Base-by-base conservation (phyloP, 495 filamentous ascomycete species). In the Penicillium coprophilum region DNA sequence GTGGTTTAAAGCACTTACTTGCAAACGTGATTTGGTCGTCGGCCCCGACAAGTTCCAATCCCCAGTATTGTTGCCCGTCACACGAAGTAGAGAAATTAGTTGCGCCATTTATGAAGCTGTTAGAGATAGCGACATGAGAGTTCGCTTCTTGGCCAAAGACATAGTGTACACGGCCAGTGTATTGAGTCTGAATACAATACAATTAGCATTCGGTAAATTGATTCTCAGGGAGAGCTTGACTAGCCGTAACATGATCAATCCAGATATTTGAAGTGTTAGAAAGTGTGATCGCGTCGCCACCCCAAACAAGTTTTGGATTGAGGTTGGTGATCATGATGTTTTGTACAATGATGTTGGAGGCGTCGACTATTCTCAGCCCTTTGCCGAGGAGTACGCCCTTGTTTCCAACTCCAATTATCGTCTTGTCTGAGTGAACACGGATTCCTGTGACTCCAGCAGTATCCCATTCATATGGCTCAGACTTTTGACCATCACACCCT, bases 21-120 rank as follows among this genome's bases (percentile, higher is more conserved):
- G 32, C 32, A 34, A 36, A 36, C 6, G 77, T 80, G 47, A 77
- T 66, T 43, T 67, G 60, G 52, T 79, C 75, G 46, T 58, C 67
- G 9, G 70, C 69, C 8, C 78, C 77, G 50, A 70, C 68, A 60
- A 80, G 67, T 51, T 74, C 70, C 41, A 81, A 61, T 23, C 64
- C 67, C 76, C 77, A 79, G 71, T 81, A 80, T 59, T 75, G 71
- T 53, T 77, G 63, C 17, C 68, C 66, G 51, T 79, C 73, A 57
- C 77, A 80, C 39, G 66, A 70, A 11, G 76, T 74, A 27, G 71
- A 76, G 72, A 72, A 80, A 46, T 48, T 62, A 5, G 75, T 77
- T 12, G 53, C 46, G 46, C 77, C 77, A 49, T 80, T 66, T 60
- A 79, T 70, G 61, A 78, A 71, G 48, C 74, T 75, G 41, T 54